Evolutionary conservation across 306 rosid genomes (phyloP), one percentile per base, ranked within the genome.

Genomic region (Sphenostylis stenocarpa): DNA sequence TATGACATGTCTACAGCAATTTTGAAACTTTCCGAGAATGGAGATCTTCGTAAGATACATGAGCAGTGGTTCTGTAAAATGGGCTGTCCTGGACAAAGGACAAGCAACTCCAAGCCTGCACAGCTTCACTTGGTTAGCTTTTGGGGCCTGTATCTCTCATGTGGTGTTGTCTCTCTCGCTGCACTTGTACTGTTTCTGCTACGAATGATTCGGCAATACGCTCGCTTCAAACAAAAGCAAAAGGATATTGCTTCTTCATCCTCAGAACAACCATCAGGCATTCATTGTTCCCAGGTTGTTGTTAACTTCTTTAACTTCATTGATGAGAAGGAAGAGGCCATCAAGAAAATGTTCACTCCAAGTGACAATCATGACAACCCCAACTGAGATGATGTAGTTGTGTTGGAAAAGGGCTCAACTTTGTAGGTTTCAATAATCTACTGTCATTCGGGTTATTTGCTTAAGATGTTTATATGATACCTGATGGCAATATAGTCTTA

Each of bases 1-100:
- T 67, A 89, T 73, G 98, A 95, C 89, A 92, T 95, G 71, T 90
- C 98, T 3, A 89, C 96, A 0, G 98, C 98, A 33, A 90, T 95
- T 81, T 72, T 95, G 87, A 92, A 87, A 80, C 96, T 95, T 19
- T 77, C 91, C 0, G 98, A 95, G 88, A 84, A 23, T 31, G 98
- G 98, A 51, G 84, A 84, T 72, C 98, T 95, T 76, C 93, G 38
- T 84, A 90, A 80, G 88, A 83, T 95, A 72, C 91, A 51, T 5
- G 72, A 86, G 73, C 81, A 60, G 75, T 92, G 98, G 98, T 89
- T 92, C 67, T 95, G 98, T 49, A 83, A 89, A 84, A 84, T 82
- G 90, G 92, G 91, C 56, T 95, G 98, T 81, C 90, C 88, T 61
- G 89, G 70, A 66, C 91, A 88, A 56, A 83, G 86, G 83, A 81